A percentile compares a stretch with the other conserved stretches of the same genome.
Conservation (phyloP, 106 monocot genomes). For the Dioscorea alata region DNA sequence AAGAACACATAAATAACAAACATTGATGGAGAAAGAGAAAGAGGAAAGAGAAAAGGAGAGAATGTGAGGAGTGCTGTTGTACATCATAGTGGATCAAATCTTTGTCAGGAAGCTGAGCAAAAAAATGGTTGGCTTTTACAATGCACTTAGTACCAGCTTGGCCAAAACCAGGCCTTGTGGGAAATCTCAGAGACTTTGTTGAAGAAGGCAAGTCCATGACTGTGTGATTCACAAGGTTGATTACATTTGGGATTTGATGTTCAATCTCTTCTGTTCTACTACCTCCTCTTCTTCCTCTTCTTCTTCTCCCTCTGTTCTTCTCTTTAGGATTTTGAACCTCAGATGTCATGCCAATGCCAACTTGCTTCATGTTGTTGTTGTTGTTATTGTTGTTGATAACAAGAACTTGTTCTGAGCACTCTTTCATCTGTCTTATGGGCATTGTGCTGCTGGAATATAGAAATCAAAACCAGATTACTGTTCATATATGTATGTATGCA, state of each 20-base stretch:
- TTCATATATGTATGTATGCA: no score
- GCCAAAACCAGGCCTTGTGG: slow-evolving; percentile 38
- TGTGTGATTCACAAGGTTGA: slow-evolving; percentile 6
- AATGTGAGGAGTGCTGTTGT: neutral
- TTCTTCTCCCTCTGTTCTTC: slow-evolving; percentile 17
- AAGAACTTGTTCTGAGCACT: slow-evolving; percentile 30
- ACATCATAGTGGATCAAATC: slow-evolving; percentile 55
- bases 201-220: slow-evolving; percentile 26
- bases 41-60: neutral
- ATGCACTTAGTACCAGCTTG: slow-evolving; percentile 28
- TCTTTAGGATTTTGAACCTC: slow-evolving; percentile 18
- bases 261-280: slow-evolving; percentile 2
- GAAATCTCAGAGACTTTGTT: slow-evolving; percentile 33
- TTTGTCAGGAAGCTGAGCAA: slow-evolving; percentile 33
- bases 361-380: neutral
- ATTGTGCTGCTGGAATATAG: slow-evolving; percentile 4
- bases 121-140: slow-evolving; percentile 52
- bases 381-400: slow-evolving; percentile 26
- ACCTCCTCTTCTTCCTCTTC: slow-evolving; percentile 21
- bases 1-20: neutral
- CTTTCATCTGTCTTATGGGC: slow-evolving; percentile 39
- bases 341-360: slow-evolving; percentile 2
- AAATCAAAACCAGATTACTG: no score
- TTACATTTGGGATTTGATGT: neutral
- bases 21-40: neutral